Evolutionary conservation across 768 basidiomycete species (phyloP), one percentile per base, ranked within the genome.

Genomic region (Coprinopsis sp.): DNA sequence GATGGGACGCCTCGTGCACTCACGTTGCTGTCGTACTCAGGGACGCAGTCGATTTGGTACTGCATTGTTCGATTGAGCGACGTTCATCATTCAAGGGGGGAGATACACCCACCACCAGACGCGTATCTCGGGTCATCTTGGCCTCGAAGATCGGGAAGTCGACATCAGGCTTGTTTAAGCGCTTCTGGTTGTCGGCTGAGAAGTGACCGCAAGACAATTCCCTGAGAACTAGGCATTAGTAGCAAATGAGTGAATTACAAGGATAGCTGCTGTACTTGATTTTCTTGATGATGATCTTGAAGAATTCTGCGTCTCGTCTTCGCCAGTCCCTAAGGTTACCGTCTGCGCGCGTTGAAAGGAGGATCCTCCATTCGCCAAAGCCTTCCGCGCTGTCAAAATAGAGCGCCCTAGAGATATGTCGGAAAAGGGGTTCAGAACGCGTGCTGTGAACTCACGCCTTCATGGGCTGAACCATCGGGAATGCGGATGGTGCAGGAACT

Each of bases 131-230:
- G 8, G 75, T 76, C 72, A 85, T 79, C 58, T 83, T 85, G 0
- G 85, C 85, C 56, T 85, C 82, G 43, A 72, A 86, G 8, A 87
- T 72, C 0, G 84, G 81, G 2, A 86, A 60, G 1, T 73, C 73
- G 13, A 61, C 59, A 11, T 66, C 62, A 1, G 58, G 41, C 0
- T 72, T 71, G 18, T 68, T 78, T 10, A 86, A 63, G 6, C 73
- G 63, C 59, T 83, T 82, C 52, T 86, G 81, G 51, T 86, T 87
- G 47, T 82, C 78, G 10, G 70, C 68, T 1, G 84, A 85, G 54
- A 87, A 86, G 46, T 79, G 75, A 0, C 84, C 85, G 3, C 75
- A 72, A 0, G 85, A 87, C 11, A 88, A 69, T 50, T 87, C 80
- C 56, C 85, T 87, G 7, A n/a, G 11, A 16, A 19, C 19, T 21